Evolutionary conservation across 2,329 filamentous ascomycete genomes (phyloP).

Genomic region (Hansfordia pulvinata): DNA sequence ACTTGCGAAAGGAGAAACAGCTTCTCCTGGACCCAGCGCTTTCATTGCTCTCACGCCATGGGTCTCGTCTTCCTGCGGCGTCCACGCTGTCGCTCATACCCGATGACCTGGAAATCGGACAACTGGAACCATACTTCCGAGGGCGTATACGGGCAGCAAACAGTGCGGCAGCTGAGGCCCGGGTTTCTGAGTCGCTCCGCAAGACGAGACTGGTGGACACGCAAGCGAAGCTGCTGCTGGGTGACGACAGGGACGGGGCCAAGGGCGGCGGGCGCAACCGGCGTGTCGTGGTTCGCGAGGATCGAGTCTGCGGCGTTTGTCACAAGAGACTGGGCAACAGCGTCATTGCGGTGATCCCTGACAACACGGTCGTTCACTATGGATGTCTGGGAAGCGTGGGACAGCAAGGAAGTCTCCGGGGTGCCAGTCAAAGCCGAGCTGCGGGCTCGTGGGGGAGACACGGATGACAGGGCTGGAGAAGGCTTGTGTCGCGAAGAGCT

Average conservation of each 20-base stretch:
- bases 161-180: constrained; percentile 64
- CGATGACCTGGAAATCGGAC: constrained; percentile 58
- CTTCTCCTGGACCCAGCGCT: constrained; percentile 73
- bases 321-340: constrained; percentile 86
- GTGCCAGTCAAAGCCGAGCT: constrained; percentile 8
- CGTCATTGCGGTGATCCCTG: constrained; percentile 79
- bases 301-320: constrained; percentile 81
- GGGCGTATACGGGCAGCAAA: constrained; percentile 82
- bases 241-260: constrained; percentile 52
- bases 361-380: constrained; percentile 71
- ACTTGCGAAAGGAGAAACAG: too few species aligned
- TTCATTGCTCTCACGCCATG: constrained; percentile 79
- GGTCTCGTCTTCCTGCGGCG: constrained; percentile 75
- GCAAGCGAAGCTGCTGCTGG: constrained; percentile 61
- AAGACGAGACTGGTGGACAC: constrained; percentile 68
- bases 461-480: constrained; percentile 4
- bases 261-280: constrained; percentile 36
- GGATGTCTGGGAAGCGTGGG: constrained; percentile 47
- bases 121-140: constrained; percentile 82
- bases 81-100: constrained; percentile 82
- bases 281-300: constrained; percentile 73
- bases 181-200: constrained; percentile 63
- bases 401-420: constrained; percentile 20
- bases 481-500: too few species aligned
- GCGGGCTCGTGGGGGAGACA: constrained; percentile 16